Evolutionary conservation across 1,139 yeast species (phyloP).

Genomic region (Blastobotrys niveus): DNA sequence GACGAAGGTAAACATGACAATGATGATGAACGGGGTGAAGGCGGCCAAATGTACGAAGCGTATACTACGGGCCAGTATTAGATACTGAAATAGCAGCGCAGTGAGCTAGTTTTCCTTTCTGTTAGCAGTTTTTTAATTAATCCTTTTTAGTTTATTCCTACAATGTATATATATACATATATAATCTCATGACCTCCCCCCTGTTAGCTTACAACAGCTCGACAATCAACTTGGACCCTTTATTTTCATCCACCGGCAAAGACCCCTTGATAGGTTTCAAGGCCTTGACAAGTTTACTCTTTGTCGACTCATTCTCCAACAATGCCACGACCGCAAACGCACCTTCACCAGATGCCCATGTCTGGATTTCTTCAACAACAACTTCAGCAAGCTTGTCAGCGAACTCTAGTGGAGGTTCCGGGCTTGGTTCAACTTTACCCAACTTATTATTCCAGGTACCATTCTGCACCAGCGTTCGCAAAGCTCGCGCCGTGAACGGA

Average conservation of each 20-base stretch:
- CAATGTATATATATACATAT: background rate
- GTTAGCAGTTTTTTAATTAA: background rate
- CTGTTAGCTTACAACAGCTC: conserved; percentile 14
- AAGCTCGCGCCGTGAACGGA: conserved; percentile 70
- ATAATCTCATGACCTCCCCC: background rate
- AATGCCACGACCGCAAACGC: conserved; percentile 68
- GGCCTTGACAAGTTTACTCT: conserved; percentile 38
- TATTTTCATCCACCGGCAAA: conserved; percentile 51
- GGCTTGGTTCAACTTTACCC: conserved; percentile 44
- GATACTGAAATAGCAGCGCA: background rate
- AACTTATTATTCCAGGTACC: conserved; percentile 70
- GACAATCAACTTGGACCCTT: conserved; percentile 70
- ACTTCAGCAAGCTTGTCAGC: conserved; percentile 47
- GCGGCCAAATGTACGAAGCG: conserved; percentile 12
- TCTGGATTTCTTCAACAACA: conserved; percentile 44
- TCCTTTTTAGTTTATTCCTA: conserved; percentile 1
- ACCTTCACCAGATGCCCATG: conserved; percentile 72
- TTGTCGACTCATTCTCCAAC: conserved; percentile 30
- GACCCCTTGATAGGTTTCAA: conserved; percentile 36
- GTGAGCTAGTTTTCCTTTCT: no score
- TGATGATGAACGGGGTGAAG: conserved; percentile 1
- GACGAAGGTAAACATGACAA: background rate
- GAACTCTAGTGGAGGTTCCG: conserved; percentile 61
- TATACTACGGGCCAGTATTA: conserved; percentile 4
- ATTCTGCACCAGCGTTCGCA: conserved; percentile 68